Evolutionary conservation across 2,329 filamentous ascomycete genomes (phyloP).

Genomic region (Hawksworthiomyces lignivorus): DNA sequence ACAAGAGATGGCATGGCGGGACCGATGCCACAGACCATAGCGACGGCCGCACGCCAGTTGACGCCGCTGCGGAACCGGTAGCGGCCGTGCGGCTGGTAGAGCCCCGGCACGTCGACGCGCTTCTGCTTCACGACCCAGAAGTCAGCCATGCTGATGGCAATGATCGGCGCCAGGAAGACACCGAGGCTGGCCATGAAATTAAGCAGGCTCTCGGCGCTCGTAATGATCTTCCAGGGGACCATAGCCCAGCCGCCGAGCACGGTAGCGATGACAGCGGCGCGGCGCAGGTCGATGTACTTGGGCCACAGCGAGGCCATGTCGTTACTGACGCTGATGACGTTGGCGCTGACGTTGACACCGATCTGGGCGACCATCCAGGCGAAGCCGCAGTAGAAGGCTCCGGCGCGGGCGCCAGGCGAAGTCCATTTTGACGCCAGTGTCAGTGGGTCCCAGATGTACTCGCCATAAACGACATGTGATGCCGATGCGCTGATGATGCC

Average conservation of each 20-base stretch:
- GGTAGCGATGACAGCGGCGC: constrained; percentile 48
- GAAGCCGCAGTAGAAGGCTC: constrained; percentile 29
- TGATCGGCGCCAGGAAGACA: constrained; percentile 57
- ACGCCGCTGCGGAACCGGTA: constrained; percentile 31
- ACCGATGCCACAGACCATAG: constrained; percentile 16
- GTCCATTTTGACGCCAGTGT: constrained; percentile 36
- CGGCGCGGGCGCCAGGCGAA: constrained; percentile 32
- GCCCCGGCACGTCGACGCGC: constrained; percentile 12
- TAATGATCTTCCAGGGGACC: constrained; percentile 59
- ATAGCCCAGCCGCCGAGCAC: constrained; percentile 29
- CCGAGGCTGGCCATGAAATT: constrained; percentile 55
- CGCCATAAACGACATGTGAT: constrained; percentile 32
- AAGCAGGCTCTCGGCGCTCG: constrained; percentile 48
- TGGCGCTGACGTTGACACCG: constrained; percentile 50
- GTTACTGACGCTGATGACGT: constrained; percentile 45
- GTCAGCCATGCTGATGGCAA: constrained; percentile 22
- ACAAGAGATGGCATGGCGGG: constrained; percentile 13
- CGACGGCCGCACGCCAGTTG: constrained; percentile 14
- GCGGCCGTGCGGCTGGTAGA: constrained; percentile 30
- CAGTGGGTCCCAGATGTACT: constrained; percentile 40
- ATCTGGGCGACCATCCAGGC: constrained; percentile 46
- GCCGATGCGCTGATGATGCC: constrained; percentile 49
- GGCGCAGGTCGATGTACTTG: constrained; percentile 41
- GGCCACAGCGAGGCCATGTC: constrained; percentile 32
- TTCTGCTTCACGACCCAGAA: constrained; percentile 17